A percentile compares a stretch with the other conserved stretches of the same genome.
phyloP scores from a whole-genome alignment of 805 yeast genomes.

The Candida patagonica region DNA sequence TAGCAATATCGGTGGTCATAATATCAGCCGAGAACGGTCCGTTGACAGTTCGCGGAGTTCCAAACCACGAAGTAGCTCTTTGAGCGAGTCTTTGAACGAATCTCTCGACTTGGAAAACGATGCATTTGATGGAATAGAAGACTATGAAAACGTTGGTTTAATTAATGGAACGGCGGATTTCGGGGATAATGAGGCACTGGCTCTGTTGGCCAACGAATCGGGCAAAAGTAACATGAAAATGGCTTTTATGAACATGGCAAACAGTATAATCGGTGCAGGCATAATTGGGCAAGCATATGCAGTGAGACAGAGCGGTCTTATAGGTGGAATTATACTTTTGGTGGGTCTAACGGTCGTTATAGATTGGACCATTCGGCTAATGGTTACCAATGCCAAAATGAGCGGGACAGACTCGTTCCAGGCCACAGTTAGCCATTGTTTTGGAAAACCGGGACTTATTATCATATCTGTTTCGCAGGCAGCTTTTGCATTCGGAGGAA shows the following conservation, averaged over 20 bases:
- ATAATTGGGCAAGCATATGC: constrained; percentile 93
- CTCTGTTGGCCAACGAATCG: constrained; percentile 13
- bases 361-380: constrained; percentile 77
- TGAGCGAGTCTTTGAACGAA: too few species aligned
- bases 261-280: constrained; percentile 91
- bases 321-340: constrained; percentile 61
- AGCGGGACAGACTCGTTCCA: constrained; percentile 75
- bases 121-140: constrained; percentile 2
- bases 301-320: constrained; percentile 65
- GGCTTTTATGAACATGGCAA: constrained; percentile 98
- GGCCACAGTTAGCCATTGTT: constrained; percentile 71
- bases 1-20: too few species aligned
- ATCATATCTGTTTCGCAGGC: constrained; percentile 69
- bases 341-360: constrained; percentile 55
- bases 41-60: background rate
- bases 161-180: constrained; percentile 10
- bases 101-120: background rate
- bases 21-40: too few species aligned
- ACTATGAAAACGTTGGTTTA: constrained; percentile 3
- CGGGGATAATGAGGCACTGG: constrained; percentile 18
- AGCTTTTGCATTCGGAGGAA: constrained; percentile 88
- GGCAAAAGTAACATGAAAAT: constrained; percentile 53
- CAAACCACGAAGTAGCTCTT: background rate
- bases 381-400: constrained; percentile 72
- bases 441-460: constrained; percentile 63